A percentile compares a stretch with the other conserved stretches of the same genome.
Evolutionary conservation across 1,139 yeast genomes (phyloP).

Genomic region (Geotrichum citri-aurantii): DNA sequence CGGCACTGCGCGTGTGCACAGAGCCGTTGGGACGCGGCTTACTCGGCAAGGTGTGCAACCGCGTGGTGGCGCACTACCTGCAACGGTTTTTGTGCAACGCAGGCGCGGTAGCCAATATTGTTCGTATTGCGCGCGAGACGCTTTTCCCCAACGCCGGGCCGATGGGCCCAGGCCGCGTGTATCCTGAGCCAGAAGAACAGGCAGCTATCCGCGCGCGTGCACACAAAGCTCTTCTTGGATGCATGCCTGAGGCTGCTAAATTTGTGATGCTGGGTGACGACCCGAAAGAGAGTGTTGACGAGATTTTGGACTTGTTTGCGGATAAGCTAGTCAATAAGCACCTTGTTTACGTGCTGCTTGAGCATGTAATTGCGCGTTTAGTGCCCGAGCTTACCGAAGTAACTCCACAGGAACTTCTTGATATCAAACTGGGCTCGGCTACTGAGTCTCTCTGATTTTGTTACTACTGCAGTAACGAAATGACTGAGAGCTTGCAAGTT

Average conservation of each 20-base stretch:
- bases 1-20: slow-evolving; percentile 26
- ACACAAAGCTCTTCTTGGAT: slow-evolving; percentile 19
- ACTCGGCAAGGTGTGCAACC: slow-evolving; percentile 26
- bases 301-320: slow-evolving; percentile 36
- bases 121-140: slow-evolving; percentile 32
- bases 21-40: slow-evolving; percentile 29
- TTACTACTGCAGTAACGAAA: too few species aligned
- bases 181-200: slow-evolving; percentile 31
- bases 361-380: slow-evolving; percentile 35
- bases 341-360: slow-evolving; percentile 38
- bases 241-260: slow-evolving; percentile 21
- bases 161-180: slow-evolving; percentile 40
- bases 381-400: slow-evolving; percentile 41
- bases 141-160: slow-evolving; percentile 39
- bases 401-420: slow-evolving; percentile 37
- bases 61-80: slow-evolving; percentile 26
- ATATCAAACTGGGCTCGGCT: background rate
- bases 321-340: slow-evolving; percentile 40
- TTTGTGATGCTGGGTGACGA: slow-evolving; percentile 26
- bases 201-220: slow-evolving; percentile 23
- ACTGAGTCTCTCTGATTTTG: too few species aligned
- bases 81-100: slow-evolving; percentile 21
- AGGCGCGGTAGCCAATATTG: slow-evolving; percentile 25
- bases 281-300: slow-evolving; percentile 30
- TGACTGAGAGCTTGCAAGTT: too few species aligned